Conservation (phyloP, 352 stramenopile genomes). For the Pythium biforme region DNA sequence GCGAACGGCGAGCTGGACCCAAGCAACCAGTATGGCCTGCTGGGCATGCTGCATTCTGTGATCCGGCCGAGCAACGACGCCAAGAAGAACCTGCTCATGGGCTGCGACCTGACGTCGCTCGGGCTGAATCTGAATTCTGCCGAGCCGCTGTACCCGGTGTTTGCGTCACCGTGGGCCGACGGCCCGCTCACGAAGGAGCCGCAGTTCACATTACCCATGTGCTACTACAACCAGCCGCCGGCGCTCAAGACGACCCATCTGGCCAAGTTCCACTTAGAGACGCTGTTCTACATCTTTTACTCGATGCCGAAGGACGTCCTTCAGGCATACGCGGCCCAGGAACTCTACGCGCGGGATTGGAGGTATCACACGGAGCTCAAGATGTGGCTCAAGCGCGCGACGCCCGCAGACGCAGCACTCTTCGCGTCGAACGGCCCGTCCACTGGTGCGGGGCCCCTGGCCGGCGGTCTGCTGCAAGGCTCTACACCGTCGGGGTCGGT, state of each 20-base stretch:
- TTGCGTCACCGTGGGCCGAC: conserved; percentile 80
- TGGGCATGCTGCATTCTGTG: conserved; percentile 81
- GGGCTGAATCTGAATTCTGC: conserved; percentile 83
- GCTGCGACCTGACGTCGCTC: conserved; percentile 78
- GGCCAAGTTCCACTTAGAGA: conserved; percentile 98
- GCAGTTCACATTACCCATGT: conserved; percentile 81
- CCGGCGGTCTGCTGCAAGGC: neutral
- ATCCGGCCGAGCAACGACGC: conserved; percentile 65
- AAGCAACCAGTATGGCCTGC: conserved; percentile 73
- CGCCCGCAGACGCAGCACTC: conserved; percentile 57
- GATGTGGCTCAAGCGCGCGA: conserved; percentile 94
- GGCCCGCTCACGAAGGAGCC: conserved; percentile 74
- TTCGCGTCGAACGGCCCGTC: conserved; percentile 38
- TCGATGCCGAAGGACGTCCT: conserved; percentile 97
- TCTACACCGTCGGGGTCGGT: conserved; percentile 36
- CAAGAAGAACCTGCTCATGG: conserved; percentile 77
- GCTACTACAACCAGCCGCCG: conserved; percentile 93
- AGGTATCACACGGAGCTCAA: conserved; percentile 96
- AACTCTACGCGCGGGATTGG: conserved; percentile 95
- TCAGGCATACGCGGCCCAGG: conserved; percentile 89
- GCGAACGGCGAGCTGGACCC: conserved; percentile 55
- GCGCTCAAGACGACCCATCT: conserved; percentile 97
- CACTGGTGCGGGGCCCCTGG: neutral
- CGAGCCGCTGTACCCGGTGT: conserved; percentile 81
- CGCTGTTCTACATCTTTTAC: conserved; percentile 99